phyloP scores from a whole-genome alignment of 2,329 filamentous ascomycete species.

The Trichoderma sp. region DNA sequence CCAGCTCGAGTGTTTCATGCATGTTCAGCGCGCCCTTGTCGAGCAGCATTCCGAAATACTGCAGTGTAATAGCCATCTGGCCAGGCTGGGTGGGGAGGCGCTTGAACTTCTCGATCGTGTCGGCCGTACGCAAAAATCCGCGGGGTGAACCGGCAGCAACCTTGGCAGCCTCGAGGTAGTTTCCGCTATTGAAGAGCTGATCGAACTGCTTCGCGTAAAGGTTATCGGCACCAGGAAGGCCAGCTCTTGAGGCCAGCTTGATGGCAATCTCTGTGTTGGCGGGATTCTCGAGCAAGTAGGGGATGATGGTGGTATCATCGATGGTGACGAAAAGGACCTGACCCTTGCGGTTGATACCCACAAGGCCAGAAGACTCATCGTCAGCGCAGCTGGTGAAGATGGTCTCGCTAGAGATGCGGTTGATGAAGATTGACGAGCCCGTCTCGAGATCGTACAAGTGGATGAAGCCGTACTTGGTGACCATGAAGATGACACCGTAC shows the following conservation, averaged over 20 bases:
- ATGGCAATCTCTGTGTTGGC: conserved; percentile 91
- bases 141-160: conserved; percentile 94
- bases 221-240: conserved; percentile 89
- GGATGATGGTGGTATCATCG: conserved; percentile 86
- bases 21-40: conserved; percentile 93
- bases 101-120: conserved; percentile 97
- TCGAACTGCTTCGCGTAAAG: conserved; percentile 94
- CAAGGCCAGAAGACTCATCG: conserved; percentile 77
- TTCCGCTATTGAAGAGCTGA: conserved; percentile 73
- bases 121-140: conserved; percentile 88
- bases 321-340: conserved; percentile 93
- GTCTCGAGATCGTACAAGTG: conserved; percentile 98
- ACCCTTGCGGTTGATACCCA: conserved; percentile 96
- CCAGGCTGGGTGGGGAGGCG: conserved; percentile 74
- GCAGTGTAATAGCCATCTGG: conserved; percentile 89
- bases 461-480: conserved; percentile 99
- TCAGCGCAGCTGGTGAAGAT: conserved; percentile 94
- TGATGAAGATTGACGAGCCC: conserved; percentile 97
- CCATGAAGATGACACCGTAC: conserved; percentile 94
- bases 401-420: conserved; percentile 97
- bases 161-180: conserved; percentile 87
- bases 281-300: conserved; percentile 93
- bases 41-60: conserved; percentile 96
- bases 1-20: conserved; percentile 90
- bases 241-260: conserved; percentile 91